phyloP scores from a whole-genome alignment of 2,329 filamentous ascomycete species.

The Ceratocystis lukuohia region DNA sequence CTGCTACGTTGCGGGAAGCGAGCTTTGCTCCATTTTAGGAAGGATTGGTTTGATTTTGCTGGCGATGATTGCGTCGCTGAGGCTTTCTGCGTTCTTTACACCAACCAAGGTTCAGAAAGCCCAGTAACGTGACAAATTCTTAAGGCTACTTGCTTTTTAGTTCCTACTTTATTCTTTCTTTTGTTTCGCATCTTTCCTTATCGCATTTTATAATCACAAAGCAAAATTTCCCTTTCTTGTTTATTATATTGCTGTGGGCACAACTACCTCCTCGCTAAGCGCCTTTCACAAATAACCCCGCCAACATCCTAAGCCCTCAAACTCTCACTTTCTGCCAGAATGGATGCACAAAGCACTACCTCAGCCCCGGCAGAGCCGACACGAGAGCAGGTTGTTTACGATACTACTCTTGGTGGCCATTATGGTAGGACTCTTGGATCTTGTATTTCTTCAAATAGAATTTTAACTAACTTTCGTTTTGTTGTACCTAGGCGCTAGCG shows the following conservation, averaged over 20 bases:
- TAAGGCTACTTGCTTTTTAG: neutral
- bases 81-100: neutral
- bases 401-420: slow-evolving; percentile 60
- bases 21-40: neutral
- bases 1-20: neutral
- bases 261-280: neutral
- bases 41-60: neutral
- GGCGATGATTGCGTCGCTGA: neutral
- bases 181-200: neutral
- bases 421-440: slow-evolving; percentile 42
- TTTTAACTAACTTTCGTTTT: neutral
- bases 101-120: no score
- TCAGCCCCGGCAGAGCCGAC: slow-evolving; percentile 34
- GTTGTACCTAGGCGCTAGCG: slow-evolving; percentile 33
- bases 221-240: neutral
- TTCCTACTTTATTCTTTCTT: neutral
- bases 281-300: neutral
- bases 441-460: neutral
- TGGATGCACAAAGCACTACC: slow-evolving; percentile 6
- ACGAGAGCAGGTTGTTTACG: slow-evolving; percentile 54
- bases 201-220: neutral
- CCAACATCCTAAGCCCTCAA: neutral
- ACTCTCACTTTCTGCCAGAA: neutral
- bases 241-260: neutral
- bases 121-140: no score